phyloP scores from a whole-genome alignment of 2,329 filamentous ascomycete species.

The Hypoxylon rubiginosum region DNA sequence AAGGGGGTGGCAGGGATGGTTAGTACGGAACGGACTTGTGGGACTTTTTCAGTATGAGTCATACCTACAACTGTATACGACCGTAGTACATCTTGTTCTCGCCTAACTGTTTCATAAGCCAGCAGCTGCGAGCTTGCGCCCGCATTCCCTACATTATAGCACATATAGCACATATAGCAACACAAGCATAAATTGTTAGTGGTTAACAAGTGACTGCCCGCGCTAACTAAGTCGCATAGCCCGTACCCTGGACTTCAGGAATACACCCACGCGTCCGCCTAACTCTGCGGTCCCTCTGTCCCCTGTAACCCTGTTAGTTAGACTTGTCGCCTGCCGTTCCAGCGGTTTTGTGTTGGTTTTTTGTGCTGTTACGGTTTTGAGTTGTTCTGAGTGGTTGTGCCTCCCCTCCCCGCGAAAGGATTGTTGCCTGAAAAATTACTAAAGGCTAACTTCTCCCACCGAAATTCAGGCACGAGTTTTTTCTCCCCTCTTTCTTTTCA shows the following conservation, averaged over 20 bases:
- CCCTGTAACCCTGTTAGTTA: no score
- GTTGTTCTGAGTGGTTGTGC: constrained; percentile 5
- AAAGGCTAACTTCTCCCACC: constrained; percentile 47
- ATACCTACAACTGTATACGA: constrained; percentile 41
- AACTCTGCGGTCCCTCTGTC: not conserved
- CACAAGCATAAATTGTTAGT: constrained; percentile 45
- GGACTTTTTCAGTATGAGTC: constrained; percentile 46
- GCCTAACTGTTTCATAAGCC: constrained; percentile 45
- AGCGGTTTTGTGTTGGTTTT: constrained; percentile 7
- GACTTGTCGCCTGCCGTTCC: constrained; percentile 10
- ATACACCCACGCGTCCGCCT: constrained; percentile 37
- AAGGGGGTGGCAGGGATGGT: constrained; percentile 18
- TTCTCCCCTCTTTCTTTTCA: constrained; percentile 53
- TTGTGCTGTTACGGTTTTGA: constrained; percentile 1
- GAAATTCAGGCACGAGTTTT: constrained; percentile 39
- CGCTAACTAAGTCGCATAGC: constrained; percentile 27
- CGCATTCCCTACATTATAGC: not conserved
- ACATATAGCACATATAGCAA: not conserved
- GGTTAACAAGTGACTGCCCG: constrained; percentile 44
- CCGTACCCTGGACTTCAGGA: constrained; percentile 21
- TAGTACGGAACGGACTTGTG: constrained; percentile 34
- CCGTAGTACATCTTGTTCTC: constrained; percentile 35
- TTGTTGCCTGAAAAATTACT: constrained; percentile 53
- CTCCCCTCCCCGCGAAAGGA: constrained; percentile 12
- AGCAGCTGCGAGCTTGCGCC: constrained; percentile 24